Base-by-base conservation (phyloP, 2,329 filamentous ascomycete species). In the Pseudogymnoascus sp. region DNA sequence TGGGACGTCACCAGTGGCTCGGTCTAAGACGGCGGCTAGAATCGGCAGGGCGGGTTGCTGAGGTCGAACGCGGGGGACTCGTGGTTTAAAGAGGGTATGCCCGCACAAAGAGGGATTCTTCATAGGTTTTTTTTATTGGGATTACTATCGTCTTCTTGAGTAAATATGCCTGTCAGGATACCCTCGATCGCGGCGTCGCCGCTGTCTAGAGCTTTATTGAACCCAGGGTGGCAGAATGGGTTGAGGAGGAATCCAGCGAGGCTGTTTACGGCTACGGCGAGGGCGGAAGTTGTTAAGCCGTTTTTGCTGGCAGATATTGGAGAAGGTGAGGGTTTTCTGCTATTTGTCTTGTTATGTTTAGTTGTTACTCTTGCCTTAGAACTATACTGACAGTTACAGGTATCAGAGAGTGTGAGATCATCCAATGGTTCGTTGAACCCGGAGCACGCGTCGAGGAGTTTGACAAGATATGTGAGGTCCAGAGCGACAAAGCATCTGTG, bases 361-460 rank as follows among this genome's bases (percentile, higher is more conserved):
- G 50, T 42, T 3, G 28, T 62, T 59, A 68, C 63, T 68, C 44
- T 13, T 15, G 8, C n/a, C 26, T 5, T 13, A 21, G 7, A 31
- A 6, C 7, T 66, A 67, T 63, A 40, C 68, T 69, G 38, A 64
- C 57, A 36, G 17, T 62, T 61, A 44, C 70, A 95, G 95, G 95
- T 63, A 99, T 97, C 72, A 93, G 95, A 74, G 95, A 99, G 78
- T 96, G 95, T 73, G 95, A 99, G 77, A 91, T 99, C 72, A 97
- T 97, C 72, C 95, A 99, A 80, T 99, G 95, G 95, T 99, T 97
- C 75, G 93, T 99, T 68, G 89, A 97, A 77, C 92, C 96, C 60
- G 93, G 93, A 64, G 95, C 95, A 36, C 87, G 90, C 64, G 93
- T 99, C 70, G 93, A 99, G 79, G 93, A 99, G 79, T 99, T 96